These are phyloP conservation scores for Plasmopara viticola DNA, from an alignment of 352 stramenopile species.

Conservation along the genomic window DNA sequence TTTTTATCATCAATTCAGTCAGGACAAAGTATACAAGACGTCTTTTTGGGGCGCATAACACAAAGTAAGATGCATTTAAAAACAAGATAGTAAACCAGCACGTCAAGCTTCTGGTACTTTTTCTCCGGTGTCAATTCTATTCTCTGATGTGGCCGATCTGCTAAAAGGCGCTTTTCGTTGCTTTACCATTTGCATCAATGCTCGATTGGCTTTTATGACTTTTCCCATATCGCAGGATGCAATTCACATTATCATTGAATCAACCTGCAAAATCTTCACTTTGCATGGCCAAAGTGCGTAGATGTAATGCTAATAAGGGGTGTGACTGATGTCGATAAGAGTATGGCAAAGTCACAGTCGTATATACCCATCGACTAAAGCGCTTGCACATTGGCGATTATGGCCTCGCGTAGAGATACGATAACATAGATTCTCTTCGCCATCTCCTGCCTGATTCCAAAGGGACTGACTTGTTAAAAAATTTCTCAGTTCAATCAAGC, in stretches of 20 bases:
- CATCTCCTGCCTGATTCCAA: constrained; percentile 6
- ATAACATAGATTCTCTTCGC: constrained; percentile 8
- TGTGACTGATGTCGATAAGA: constrained; percentile 53
- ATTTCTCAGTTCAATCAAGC: constrained; percentile 9
- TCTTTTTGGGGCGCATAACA: neutral
- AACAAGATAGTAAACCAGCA: constrained; percentile 17
- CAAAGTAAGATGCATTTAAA: constrained; percentile 20
- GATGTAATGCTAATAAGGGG: constrained; percentile 57
- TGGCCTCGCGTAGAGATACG: constrained; percentile 20
- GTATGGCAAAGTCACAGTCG: constrained; percentile 65
- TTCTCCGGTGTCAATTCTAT: constrained; percentile 24
- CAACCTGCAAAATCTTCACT: neutral
- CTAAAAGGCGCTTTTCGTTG: constrained; percentile 45
- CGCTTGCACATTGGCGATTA: constrained; percentile 51
- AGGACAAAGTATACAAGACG: constrained; percentile 2
- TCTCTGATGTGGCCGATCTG: constrained; percentile 39
- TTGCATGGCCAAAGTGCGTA: constrained; percentile 18
- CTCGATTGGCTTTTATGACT: constrained; percentile 49
- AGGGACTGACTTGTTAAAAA: constrained; percentile 13
- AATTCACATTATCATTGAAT: neutral
- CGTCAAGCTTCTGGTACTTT: constrained; percentile 25
- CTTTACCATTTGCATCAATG: constrained; percentile 16
- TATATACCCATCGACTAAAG: constrained; percentile 56
- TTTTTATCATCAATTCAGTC: constrained; percentile 16
- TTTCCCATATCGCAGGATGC: constrained; percentile 38